These are phyloP conservation scores for Tetracentron sinense DNA, from an alignment of 164 flowering plant species.

Conservation along the genomic window DNA sequence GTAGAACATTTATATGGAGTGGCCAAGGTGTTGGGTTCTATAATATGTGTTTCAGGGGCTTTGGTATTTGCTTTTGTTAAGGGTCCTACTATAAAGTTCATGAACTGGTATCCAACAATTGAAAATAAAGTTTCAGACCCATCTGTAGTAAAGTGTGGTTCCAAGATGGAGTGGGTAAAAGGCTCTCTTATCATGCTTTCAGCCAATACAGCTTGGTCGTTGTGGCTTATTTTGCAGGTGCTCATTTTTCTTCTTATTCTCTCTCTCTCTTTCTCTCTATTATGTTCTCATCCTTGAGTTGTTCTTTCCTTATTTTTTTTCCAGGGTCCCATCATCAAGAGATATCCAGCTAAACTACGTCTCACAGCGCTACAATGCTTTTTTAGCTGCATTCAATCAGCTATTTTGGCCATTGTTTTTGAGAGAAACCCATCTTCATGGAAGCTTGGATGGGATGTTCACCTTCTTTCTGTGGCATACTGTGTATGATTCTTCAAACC, in stretches of 20 bases:
- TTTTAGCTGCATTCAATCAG: constrained; percentile 60
- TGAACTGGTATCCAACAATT: constrained; percentile 20
- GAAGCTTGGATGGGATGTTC: constrained; percentile 63
- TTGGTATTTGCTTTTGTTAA: constrained; percentile 54
- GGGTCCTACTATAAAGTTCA: constrained; percentile 47
- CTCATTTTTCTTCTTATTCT: no score
- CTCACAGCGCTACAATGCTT: constrained; percentile 56
- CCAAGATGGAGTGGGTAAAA: constrained; percentile 36
- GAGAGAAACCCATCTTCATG: constrained; percentile 56
- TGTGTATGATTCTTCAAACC: constrained; percentile 35
- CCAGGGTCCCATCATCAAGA: constrained; percentile 45
- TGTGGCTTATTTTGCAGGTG: constrained; percentile 76
- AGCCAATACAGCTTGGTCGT: constrained; percentile 53
- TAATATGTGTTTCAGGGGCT: constrained; percentile 55
- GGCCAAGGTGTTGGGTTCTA: constrained; percentile 53
- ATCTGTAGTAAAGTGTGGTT: not conserved
- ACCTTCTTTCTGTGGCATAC: constrained; percentile 59
- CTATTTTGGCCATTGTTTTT: constrained; percentile 36
- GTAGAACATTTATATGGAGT: constrained; percentile 36
- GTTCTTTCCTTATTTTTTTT: not conserved
- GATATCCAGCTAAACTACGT: constrained; percentile 58
- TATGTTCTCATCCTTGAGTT: no score
- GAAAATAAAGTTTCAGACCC: constrained; percentile 15
- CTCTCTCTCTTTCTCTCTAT: no score
- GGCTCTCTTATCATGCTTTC: constrained; percentile 57